phyloP scores from a whole-genome alignment of 108 stramenopile genomes.

The Cyclostephanos invisitatus region DNA sequence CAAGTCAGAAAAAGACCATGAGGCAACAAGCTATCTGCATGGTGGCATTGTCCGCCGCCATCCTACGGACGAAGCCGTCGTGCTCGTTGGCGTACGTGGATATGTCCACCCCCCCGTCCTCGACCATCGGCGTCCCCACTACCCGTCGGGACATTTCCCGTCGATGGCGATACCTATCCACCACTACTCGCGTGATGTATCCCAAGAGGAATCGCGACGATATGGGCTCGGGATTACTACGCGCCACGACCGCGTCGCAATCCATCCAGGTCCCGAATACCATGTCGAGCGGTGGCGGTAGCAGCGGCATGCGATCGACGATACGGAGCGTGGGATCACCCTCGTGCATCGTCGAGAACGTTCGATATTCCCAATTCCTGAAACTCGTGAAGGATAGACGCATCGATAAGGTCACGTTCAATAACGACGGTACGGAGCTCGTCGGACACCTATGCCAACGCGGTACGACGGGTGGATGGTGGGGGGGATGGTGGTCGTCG shows the following conservation, averaged over 20 bases:
- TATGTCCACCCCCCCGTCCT: conserved; percentile 10
- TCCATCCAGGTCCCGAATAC: not conserved
- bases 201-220: not conserved
- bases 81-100: not conserved
- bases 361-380: conserved; percentile 80
- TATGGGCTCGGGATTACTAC: not conserved
- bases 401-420: conserved; percentile 85
- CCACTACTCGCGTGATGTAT: not conserved
- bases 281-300: too few species aligned
- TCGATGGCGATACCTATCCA: not conserved
- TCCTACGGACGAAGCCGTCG: not conserved
- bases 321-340: not conserved
- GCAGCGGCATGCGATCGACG: not conserved
- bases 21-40: not conserved
- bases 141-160: not conserved
- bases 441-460: conserved; percentile 52
- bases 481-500: conserved; percentile 7
- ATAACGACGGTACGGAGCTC: conserved; percentile 85
- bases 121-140: conserved; percentile 12
- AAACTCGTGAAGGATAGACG: conserved; percentile 60
- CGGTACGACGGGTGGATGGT: conserved; percentile 2
- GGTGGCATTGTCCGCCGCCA: conserved; percentile 4
- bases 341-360: conserved; percentile 46
- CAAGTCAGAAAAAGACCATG: not conserved
- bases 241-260: conserved; percentile 6